A percentile compares a stretch with the other conserved stretches of the same genome.
These are phyloP conservation scores for Acer yangbiense DNA, from an alignment of 345 rosid genomes.

Conservation along the genomic window DNA sequence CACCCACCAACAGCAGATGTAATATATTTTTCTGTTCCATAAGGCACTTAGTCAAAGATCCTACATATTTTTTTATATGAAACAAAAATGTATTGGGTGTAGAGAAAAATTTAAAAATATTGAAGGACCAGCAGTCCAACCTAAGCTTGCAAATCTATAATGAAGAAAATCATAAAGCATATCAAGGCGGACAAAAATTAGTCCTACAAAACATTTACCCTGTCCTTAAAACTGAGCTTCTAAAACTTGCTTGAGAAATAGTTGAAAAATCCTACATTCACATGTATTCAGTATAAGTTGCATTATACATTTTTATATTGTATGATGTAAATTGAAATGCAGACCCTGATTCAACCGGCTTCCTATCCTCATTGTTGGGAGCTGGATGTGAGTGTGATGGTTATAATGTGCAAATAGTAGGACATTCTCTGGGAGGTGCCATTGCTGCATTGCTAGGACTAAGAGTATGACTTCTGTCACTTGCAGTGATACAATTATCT, in stretches of 20 bases:
- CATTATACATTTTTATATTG: background rate
- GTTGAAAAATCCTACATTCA: background rate
- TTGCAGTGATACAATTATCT: slow-evolving; percentile 11
- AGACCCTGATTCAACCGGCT: slow-evolving; percentile 51
- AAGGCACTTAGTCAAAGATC: background rate
- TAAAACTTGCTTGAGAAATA: background rate
- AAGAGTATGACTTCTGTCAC: slow-evolving; percentile 53
- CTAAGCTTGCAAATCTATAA: background rate
- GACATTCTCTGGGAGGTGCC: slow-evolving; percentile 96
- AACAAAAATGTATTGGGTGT: background rate
- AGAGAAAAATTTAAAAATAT: background rate
- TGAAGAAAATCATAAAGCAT: background rate
- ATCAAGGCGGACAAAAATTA: background rate
- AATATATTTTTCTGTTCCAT: background rate
- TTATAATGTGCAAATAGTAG: slow-evolving; percentile 68
- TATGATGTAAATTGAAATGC: slow-evolving; percentile 25
- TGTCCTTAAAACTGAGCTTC: background rate
- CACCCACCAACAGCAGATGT: background rate
- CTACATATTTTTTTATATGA: background rate
- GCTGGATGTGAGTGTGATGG: slow-evolving; percentile 91
- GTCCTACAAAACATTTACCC: background rate
- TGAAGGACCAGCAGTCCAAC: background rate
- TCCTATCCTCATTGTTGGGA: slow-evolving; percentile 79
- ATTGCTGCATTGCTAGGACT: slow-evolving; percentile 83
- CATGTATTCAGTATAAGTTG: background rate